Evolutionary conservation across 306 rosid genomes (phyloP).

Genomic region (Acacia crassicarpa): DNA sequence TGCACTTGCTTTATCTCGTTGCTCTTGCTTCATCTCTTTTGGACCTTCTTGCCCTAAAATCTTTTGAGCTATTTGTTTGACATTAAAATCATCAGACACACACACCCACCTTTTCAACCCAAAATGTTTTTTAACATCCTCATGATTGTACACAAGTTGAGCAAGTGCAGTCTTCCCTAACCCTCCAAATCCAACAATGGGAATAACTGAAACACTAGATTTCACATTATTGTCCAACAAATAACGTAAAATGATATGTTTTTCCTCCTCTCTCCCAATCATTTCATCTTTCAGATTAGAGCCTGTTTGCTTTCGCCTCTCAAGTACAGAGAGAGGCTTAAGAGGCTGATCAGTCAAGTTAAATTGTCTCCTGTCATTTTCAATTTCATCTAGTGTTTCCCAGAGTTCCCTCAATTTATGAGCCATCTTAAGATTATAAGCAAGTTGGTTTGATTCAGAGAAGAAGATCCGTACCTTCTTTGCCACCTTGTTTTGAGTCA

Average conservation of each 20-base stretch:
- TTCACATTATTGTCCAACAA: neutral
- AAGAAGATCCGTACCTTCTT: neutral
- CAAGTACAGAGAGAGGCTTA: neutral
- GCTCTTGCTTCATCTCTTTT: neutral
- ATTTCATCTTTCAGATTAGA: neutral
- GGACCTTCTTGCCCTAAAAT: neutral
- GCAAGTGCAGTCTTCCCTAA: conserved; percentile 30
- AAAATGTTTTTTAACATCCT: neutral
- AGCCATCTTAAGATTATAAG: neutral
- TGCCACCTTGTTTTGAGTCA: neutral
- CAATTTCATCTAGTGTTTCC: neutral
- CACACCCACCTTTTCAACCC: conserved; percentile 17
- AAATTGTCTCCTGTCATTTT: neutral
- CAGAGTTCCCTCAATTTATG: neutral
- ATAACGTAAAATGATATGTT: neutral
- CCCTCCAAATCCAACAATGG: conserved; percentile 24
- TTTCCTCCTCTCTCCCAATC: neutral
- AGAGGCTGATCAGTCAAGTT: neutral
- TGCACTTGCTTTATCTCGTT: too few relatives aligned
- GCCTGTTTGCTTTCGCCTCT: neutral
- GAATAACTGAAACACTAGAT: neutral
- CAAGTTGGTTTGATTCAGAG: neutral
- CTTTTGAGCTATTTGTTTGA: neutral
- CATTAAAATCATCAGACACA: conserved; percentile 4
- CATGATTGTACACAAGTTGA: conserved; percentile 1